These are phyloP conservation scores for Aspergillus steynii DNA, from an alignment of 495 filamentous ascomycete species.

Conservation along the genomic window DNA sequence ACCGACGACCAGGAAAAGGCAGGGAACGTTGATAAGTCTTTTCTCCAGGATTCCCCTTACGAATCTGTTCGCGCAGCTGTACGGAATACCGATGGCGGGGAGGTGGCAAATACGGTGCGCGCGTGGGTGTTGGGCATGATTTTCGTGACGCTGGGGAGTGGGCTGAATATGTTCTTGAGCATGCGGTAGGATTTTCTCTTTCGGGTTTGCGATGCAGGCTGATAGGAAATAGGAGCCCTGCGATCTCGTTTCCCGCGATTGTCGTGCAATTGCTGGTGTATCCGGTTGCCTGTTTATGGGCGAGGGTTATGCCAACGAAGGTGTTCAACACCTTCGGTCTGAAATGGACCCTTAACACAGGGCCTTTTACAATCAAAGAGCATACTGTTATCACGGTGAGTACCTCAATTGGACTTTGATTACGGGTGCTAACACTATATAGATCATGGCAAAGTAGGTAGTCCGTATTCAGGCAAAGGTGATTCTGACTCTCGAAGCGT, in stretches of 20 bases:
- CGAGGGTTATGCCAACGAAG: background rate
- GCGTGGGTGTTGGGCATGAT: slow-evolving; percentile 72
- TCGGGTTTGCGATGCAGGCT: background rate
- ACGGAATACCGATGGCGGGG: slow-evolving; percentile 60
- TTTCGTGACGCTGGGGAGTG: slow-evolving; percentile 64
- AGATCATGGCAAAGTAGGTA: background rate
- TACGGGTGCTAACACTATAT: background rate
- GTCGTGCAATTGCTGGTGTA: background rate
- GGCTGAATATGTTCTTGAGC: slow-evolving; percentile 70
- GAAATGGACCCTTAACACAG: background rate
- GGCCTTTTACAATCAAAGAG: background rate
- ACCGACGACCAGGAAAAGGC: slow-evolving; percentile 53
- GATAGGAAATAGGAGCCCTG: background rate
- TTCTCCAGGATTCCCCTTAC: slow-evolving; percentile 70
- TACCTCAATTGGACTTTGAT: background rate
- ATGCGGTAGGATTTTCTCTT: slow-evolving; percentile 38
- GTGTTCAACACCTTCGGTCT: background rate
- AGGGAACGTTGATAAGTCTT: slow-evolving; percentile 53
- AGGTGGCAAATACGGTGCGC: slow-evolving; percentile 66
- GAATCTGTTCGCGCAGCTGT: slow-evolving; percentile 56
- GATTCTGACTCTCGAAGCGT: background rate
- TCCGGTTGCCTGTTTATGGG: background rate
- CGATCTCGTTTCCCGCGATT: background rate
- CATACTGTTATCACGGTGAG: background rate
- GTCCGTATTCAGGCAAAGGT: background rate